These are phyloP conservation scores for Perilla frutescens DNA, from an alignment of 257 asterid species.

Conservation along the genomic window DNA sequence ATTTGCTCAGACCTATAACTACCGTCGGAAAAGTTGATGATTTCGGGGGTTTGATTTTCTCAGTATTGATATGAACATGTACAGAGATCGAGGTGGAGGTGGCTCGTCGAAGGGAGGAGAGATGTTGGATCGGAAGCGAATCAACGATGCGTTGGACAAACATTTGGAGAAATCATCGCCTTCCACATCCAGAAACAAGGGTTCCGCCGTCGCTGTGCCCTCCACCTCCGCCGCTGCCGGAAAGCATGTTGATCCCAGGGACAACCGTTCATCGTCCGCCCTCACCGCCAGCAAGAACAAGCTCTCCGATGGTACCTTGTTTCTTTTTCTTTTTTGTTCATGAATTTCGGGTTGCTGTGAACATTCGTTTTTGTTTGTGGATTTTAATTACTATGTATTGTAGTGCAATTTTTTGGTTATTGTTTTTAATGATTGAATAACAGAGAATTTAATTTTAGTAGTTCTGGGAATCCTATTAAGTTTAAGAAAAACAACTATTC, in stretches of 20 bases:
- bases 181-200: slow-evolving; percentile 80
- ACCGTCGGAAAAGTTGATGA: slow-evolving; percentile 8
- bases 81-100: slow-evolving; percentile 80
- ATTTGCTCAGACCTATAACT: slow-evolving; percentile 7
- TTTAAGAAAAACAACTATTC: background rate
- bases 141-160: slow-evolving; percentile 91
- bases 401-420: slow-evolving; percentile 1
- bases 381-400: background rate
- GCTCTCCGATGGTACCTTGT: slow-evolving; percentile 70
- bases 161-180: slow-evolving; percentile 92
- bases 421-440: slow-evolving; percentile 23
- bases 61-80: slow-evolving; percentile 49
- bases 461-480: background rate
- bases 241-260: slow-evolving; percentile 64
- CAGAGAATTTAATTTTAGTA: slow-evolving; percentile 10
- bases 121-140: slow-evolving; percentile 93
- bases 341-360: background rate
- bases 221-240: slow-evolving; percentile 65
- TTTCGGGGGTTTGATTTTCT: slow-evolving; percentile 28
- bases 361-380: background rate
- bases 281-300: slow-evolving; percentile 61
- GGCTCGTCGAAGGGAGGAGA: slow-evolving; percentile 81
- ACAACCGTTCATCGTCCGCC: slow-evolving; percentile 53
- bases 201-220: slow-evolving; percentile 55
- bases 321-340: background rate